Percentiles rank a stretch among this genome's conserved stretches.
Evolutionary conservation across 192 early-diverging fungal species (phyloP).

Genomic region (Coemansia sp.): DNA sequence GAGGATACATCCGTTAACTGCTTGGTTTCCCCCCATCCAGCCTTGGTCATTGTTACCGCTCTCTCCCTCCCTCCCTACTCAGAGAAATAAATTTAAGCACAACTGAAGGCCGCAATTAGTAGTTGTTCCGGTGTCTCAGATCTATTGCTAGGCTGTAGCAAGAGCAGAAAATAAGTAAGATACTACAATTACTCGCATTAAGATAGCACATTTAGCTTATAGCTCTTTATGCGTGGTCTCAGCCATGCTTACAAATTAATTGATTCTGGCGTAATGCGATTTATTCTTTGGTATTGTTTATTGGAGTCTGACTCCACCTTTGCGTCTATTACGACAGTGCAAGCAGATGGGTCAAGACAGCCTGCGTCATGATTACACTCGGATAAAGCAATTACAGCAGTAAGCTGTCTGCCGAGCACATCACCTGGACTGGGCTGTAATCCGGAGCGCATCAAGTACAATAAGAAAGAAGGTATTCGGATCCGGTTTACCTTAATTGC

Average conservation of each 20-base stretch:
- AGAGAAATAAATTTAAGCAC: not conserved
- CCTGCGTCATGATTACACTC: not conserved
- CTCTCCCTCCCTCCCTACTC: constrained; percentile 3
- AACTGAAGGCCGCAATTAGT: not conserved
- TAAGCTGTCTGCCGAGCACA: not conserved
- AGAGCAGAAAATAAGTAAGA: not conserved
- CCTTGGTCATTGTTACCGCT: not conserved
- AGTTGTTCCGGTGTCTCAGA: not conserved
- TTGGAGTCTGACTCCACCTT: not conserved
- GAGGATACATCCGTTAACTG: constrained; percentile 1
- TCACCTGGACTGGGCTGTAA: not conserved
- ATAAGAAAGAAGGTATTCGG: not conserved
- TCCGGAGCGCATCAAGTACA: not conserved
- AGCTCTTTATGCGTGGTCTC: not conserved
- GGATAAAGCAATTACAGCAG: not conserved
- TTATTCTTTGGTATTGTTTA: not conserved
- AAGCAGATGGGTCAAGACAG: not conserved
- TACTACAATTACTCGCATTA: not conserved
- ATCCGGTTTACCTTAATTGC: not conserved
- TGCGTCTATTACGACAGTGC: not conserved
- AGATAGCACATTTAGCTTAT: not conserved
- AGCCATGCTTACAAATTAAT: constrained; percentile 10
- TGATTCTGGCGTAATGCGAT: not conserved
- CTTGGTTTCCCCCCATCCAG: not conserved
- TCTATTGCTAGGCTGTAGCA: not conserved